Percentiles rank a stretch among this genome's conserved stretches.
Conservation (phyloP, 78 protist genomes). For the Dictyostelium brefeldianum region DNA sequence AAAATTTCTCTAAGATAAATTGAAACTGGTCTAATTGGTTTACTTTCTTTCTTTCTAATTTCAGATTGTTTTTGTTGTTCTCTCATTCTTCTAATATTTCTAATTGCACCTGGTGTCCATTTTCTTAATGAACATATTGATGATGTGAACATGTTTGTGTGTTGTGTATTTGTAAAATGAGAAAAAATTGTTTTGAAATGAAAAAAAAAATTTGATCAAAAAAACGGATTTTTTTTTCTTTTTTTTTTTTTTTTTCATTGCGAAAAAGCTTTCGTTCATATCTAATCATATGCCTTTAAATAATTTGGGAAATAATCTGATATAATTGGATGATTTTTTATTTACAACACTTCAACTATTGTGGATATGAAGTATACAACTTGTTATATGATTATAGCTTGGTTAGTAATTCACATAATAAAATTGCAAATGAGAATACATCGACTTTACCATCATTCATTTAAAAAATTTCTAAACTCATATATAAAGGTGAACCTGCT, state of each 20-base stretch:
- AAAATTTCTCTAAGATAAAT: conserved; percentile 44
- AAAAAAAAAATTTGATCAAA: too few species aligned
- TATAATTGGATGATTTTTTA: conserved; percentile 57
- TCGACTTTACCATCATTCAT: conserved; percentile 82
- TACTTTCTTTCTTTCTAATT: conserved; percentile 33
- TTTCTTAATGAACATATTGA: neutral
- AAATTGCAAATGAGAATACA: conserved; percentile 81
- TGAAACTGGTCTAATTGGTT: conserved; percentile 60
- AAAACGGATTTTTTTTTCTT: too few species aligned
- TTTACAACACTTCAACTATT: conserved; percentile 74
- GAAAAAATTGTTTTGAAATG: too few species aligned
- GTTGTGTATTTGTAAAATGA: too few species aligned
- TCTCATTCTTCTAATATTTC: conserved; percentile 70
- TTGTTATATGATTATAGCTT: conserved; percentile 80
- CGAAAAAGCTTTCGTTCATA: too few species aligned
- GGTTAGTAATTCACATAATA: conserved; percentile 77
- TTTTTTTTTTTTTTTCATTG: too few species aligned
- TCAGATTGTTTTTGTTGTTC: conserved; percentile 60
- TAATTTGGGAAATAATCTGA: conserved; percentile 63
- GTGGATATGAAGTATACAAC: conserved; percentile 32
- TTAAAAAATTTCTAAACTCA: conserved; percentile 79
- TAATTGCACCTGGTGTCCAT: conserved; percentile 42
- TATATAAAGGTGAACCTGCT: conserved; percentile 84
- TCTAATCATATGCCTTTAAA: too few species aligned
- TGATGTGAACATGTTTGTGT: conserved; percentile 22